Percentiles rank a stretch among this genome's conserved stretches.
Conservation (phyloP, 345 rosid species). For the Cardamine chenopodiifolia region DNA sequence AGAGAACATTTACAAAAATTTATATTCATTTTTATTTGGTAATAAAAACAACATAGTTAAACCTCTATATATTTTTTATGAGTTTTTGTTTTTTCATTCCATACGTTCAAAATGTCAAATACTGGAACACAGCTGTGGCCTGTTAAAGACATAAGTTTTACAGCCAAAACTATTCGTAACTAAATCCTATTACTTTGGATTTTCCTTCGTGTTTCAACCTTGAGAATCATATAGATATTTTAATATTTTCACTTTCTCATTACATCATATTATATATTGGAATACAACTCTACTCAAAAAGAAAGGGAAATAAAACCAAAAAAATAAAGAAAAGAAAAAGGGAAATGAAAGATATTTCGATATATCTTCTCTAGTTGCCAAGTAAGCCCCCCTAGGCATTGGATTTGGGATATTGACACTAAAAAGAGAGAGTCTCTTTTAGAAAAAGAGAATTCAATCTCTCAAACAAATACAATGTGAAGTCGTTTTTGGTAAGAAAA, state of each 20-base stretch:
- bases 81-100: too few species aligned
- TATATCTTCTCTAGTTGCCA: conserved; percentile 31
- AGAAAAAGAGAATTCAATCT: conserved; percentile 21
- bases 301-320: neutral
- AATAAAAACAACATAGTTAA: too few species aligned
- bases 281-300: neutral
- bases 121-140: neutral
- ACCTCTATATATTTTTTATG: neutral
- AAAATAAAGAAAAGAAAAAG: neutral
- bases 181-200: neutral
- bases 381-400: conserved; percentile 21
- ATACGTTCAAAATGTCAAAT: neutral
- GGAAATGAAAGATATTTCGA: neutral
- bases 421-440: conserved; percentile 24
- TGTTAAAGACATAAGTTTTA: too few species aligned
- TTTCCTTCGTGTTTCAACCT: neutral
- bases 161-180: neutral
- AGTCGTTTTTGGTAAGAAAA: conserved; percentile 9
- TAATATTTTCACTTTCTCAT: neutral
- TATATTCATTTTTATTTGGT: neutral
- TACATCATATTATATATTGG: neutral
- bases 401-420: conserved; percentile 24
- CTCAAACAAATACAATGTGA: conserved; percentile 1
- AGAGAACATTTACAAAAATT: neutral
- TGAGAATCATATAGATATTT: neutral